Conservation (phyloP, 23 red algal species). For the Gracilaria vermiculophylla region DNA sequence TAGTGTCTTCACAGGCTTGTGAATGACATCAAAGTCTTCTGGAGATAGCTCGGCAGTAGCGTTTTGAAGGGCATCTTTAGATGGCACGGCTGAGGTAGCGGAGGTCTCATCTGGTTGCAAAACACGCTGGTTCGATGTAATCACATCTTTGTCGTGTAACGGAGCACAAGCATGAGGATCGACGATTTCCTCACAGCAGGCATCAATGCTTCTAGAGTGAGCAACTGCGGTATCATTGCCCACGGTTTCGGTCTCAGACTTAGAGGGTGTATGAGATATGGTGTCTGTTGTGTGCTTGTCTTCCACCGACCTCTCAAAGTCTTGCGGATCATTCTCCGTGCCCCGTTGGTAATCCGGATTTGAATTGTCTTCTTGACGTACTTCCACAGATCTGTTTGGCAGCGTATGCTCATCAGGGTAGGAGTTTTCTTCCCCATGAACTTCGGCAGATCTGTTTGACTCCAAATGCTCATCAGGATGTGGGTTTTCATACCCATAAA, state of each 20-base stretch:
- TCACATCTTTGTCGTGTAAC: neutral
- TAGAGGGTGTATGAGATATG: neutral
- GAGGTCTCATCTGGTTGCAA: neutral
- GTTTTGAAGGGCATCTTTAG: neutral
- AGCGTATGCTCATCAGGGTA: too few species aligned
- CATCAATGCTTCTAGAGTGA: neutral
- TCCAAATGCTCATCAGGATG: too few species aligned
- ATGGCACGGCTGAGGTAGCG: neutral
- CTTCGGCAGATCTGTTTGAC: too few species aligned
- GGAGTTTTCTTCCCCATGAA: too few species aligned
- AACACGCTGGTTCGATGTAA: neutral
- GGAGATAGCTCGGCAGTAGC: neutral
- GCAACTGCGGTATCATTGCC: neutral
- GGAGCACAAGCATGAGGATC: neutral
- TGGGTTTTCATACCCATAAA: too few species aligned
- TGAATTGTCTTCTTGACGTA: neutral
- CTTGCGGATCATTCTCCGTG: neutral
- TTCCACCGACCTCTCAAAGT: neutral
- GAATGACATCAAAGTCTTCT: slow-evolving; percentile 12
- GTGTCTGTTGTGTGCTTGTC: neutral
- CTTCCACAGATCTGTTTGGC: too few species aligned
- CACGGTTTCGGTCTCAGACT: neutral
- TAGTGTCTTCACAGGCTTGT: neutral
- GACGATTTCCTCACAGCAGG: neutral
- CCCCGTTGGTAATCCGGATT: neutral